These are phyloP conservation scores for Wickerhamomyces strasburgensis DNA, from an alignment of 805 yeast genomes.

Conservation along the genomic window DNA sequence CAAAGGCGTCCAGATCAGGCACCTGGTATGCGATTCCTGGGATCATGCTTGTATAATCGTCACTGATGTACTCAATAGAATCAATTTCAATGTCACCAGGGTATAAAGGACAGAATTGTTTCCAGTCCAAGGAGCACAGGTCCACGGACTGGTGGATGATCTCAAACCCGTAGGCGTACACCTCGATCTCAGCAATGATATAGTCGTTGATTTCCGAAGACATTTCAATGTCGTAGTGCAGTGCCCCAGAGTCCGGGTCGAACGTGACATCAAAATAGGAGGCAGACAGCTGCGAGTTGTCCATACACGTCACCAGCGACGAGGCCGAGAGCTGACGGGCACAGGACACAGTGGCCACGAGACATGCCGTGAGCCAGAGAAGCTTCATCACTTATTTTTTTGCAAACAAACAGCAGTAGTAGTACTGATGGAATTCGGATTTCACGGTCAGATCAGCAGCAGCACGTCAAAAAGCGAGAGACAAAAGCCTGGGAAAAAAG, in stretches of 20 bases:
- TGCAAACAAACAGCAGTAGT: too few relatives aligned
- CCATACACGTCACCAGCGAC: slow-evolving; percentile 85
- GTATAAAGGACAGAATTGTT: slow-evolving; percentile 83
- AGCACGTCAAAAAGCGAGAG: too few relatives aligned
- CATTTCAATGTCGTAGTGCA: slow-evolving; percentile 66
- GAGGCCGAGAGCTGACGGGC: slow-evolving; percentile 48
- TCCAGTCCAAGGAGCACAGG: slow-evolving; percentile 63
- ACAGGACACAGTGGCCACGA: not conserved
- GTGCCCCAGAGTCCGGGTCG: slow-evolving; percentile 63
- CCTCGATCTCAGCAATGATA: slow-evolving; percentile 63
- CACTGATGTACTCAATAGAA: slow-evolving; percentile 55
- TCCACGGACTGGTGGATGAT: slow-evolving; percentile 55
- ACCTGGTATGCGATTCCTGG: slow-evolving; percentile 87
- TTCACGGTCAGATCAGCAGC: too few relatives aligned
- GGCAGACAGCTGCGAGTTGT: slow-evolving; percentile 67
- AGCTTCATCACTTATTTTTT: too few relatives aligned
- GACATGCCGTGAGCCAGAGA: too few relatives aligned
- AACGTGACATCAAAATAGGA: slow-evolving; percentile 69
- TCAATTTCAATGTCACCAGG: slow-evolving; percentile 80
- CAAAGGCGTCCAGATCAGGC: slow-evolving; percentile 83
- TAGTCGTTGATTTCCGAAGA: slow-evolving; percentile 63
- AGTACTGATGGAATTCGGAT: too few relatives aligned
- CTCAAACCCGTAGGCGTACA: slow-evolving; percentile 82
- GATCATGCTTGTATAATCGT: slow-evolving; percentile 45
- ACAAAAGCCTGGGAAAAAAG: too few relatives aligned